phyloP scores from a whole-genome alignment of 345 rosid species.

The Aethionema arabicum region DNA sequence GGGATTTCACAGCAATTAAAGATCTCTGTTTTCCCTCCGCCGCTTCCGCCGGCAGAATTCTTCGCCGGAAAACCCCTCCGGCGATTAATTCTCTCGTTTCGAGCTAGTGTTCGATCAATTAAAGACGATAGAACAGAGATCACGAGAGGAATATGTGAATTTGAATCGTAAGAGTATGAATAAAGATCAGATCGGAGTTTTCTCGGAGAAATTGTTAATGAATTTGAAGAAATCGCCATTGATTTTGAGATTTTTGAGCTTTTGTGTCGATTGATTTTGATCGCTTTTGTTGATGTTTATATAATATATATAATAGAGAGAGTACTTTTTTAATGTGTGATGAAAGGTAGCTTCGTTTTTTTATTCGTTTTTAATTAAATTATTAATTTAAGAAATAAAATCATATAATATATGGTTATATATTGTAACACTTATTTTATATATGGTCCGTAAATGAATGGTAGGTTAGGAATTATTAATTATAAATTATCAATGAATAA shows the following conservation, averaged over 20 bases:
- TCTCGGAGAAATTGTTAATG: slow-evolving; percentile 61
- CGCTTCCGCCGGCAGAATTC: slow-evolving; percentile 3
- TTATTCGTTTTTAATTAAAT: background rate
- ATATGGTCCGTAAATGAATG: slow-evolving; percentile 21
- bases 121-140: slow-evolving; percentile 77
- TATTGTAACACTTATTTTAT: slow-evolving; percentile 1
- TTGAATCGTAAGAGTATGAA: slow-evolving; percentile 55
- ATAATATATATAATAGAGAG: background rate
- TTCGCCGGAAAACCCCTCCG: slow-evolving; percentile 40
- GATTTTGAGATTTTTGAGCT: background rate
- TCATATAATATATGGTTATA: slow-evolving; percentile 8
- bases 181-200: slow-evolving; percentile 85
- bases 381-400: slow-evolving; percentile 13
- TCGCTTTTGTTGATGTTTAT: slow-evolving; percentile 28
- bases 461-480: slow-evolving; percentile 15
- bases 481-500: background rate
- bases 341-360: slow-evolving; percentile 30
- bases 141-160: slow-evolving; percentile 68
- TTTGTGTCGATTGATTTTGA: background rate
- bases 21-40: slow-evolving; percentile 34
- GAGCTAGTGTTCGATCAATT: slow-evolving; percentile 63
- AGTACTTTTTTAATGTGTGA: slow-evolving; percentile 10
- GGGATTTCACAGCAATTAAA: slow-evolving; percentile 74
- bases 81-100: slow-evolving; percentile 63
- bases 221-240: slow-evolving; percentile 48